These are phyloP conservation scores for Coniochaeta sp. DNA, from an alignment of 2,329 filamentous ascomycete species.

Conservation along the genomic window DNA sequence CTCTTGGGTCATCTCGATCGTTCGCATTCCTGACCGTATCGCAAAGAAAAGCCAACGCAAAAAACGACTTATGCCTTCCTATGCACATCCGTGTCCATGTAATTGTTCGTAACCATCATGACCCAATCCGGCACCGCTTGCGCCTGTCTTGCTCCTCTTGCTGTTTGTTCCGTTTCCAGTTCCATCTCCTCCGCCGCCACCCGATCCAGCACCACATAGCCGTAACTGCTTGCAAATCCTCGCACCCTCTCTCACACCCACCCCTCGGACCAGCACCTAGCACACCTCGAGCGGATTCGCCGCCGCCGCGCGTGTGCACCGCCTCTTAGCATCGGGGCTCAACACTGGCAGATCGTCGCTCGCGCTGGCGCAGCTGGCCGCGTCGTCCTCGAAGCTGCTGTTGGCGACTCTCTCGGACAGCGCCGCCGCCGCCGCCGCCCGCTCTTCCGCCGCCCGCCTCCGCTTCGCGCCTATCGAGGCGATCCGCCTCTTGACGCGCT, in stretches of 20 bases:
- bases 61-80: neutral
- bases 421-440: slow-evolving; percentile 24
- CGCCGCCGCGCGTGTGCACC: slow-evolving; percentile 15
- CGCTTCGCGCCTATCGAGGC: slow-evolving; percentile 7
- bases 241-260: neutral
- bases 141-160: neutral
- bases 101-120: neutral
- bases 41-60: neutral
- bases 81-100: neutral
- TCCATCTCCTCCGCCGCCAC: neutral
- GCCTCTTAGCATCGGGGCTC: slow-evolving; percentile 23
- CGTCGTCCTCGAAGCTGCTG: slow-evolving; percentile 28
- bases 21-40: neutral
- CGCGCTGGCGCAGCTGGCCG: slow-evolving; percentile 6
- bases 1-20: neutral
- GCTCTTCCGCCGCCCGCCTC: slow-evolving; percentile 27
- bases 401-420: slow-evolving; percentile 30
- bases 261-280: slow-evolving; percentile 9
- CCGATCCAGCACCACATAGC: neutral
- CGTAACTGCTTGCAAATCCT: neutral
- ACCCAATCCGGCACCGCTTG: neutral
- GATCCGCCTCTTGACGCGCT: slow-evolving; percentile 3
- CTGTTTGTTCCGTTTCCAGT: neutral
- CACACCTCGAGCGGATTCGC: slow-evolving; percentile 19
- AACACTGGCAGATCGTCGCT: slow-evolving; percentile 14